Evolutionary conservation across 345 rosid genomes (phyloP).

Genomic region (Laguncularia racemosa): DNA sequence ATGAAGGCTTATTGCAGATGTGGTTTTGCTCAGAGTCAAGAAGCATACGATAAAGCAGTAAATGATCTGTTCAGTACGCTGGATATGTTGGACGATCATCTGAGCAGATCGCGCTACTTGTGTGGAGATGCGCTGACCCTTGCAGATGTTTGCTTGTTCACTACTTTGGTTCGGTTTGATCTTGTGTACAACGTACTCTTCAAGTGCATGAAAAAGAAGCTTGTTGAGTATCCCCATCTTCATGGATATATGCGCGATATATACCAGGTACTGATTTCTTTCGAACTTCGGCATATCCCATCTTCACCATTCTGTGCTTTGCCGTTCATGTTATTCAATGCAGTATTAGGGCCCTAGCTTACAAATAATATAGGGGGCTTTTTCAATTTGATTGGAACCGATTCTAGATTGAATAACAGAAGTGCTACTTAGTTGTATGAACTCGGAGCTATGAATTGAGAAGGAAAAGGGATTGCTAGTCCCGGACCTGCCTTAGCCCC

Average conservation of each 20-base stretch:
- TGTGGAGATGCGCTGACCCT: conserved; percentile 63
- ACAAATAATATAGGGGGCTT: no score
- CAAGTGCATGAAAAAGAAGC: conserved; percentile 82
- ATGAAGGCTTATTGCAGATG: conserved; percentile 30
- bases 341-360: no score
- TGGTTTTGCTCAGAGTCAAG: conserved; percentile 88
- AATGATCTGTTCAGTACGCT: conserved; percentile 46
- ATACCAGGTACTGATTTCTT: conserved; percentile 46
- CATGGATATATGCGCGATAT: conserved; percentile 62
- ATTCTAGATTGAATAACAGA: no score
- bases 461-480: no score
- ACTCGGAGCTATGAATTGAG: no score
- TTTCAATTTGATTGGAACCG: no score
- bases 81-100: conserved; percentile 52
- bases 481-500: no score
- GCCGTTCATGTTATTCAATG: neutral
- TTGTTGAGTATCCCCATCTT: conserved; percentile 61
- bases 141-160: conserved; percentile 72
- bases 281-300: neutral
- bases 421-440: no score
- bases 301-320: neutral
- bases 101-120: conserved; percentile 49
- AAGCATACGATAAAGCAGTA: conserved; percentile 69
- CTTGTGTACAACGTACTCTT: conserved; percentile 65
- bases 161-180: conserved; percentile 82